Conservation (phyloP, 805 yeast genomes). For the Starmerella khaoyaiensis region DNA sequence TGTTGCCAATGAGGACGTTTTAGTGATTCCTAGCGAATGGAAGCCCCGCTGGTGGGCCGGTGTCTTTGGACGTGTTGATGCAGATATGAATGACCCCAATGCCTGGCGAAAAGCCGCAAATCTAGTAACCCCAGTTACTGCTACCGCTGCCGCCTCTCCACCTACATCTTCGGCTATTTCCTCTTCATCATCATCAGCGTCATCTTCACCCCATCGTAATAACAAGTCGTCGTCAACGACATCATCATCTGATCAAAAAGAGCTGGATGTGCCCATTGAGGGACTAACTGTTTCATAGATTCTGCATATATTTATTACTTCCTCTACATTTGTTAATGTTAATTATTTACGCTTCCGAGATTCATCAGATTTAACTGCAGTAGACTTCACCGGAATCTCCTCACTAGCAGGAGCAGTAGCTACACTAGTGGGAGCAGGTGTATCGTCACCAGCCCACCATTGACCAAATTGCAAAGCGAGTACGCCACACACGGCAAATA, state of each 20-base stretch:
- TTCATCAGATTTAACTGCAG: background rate
- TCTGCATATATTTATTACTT: background rate
- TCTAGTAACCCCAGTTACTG: background rate
- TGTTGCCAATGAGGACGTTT: conserved; percentile 17
- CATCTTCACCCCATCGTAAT: background rate
- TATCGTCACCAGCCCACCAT: conserved; percentile 50
- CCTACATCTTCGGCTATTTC: background rate
- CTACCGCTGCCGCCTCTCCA: conserved; percentile 1
- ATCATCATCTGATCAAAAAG: too few species aligned
- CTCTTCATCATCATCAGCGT: background rate
- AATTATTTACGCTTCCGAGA: background rate
- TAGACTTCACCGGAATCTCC: background rate
- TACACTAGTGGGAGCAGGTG: conserved; percentile 9
- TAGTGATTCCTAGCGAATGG: conserved; percentile 13
- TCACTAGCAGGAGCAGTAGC: background rate
- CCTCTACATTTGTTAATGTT: conserved; percentile 1
- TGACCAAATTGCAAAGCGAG: conserved; percentile 75
- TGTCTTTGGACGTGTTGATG: conserved; percentile 60
- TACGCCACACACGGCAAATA: conserved; percentile 63
- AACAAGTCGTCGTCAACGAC: too few species aligned
- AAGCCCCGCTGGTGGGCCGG: conserved; percentile 71
- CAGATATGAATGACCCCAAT: conserved; percentile 41
- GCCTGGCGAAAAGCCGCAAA: conserved; percentile 22
- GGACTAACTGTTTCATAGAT: background rate
- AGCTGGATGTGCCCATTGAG: too few species aligned